Conservation (phyloP, 176 grass and related monocot species). For the Musa itinerans region DNA sequence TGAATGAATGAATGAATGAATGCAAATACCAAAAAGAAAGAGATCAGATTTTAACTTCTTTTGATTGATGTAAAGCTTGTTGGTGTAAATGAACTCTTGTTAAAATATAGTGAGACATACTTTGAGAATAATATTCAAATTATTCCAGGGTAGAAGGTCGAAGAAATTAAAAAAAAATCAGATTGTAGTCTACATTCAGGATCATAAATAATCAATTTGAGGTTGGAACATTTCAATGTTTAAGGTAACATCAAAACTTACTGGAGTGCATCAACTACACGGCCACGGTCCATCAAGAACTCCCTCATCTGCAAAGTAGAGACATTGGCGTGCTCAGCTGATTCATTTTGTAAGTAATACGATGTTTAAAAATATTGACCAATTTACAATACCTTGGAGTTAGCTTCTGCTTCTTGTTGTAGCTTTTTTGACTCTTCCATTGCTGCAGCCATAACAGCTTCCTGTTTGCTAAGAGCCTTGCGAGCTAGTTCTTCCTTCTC, state of each 20-base stretch:
- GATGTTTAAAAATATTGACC: neutral
- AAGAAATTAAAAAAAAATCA: no score
- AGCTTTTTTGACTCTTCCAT: slow-evolving; percentile 36
- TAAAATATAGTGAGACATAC: no score
- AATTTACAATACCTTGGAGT: slow-evolving; percentile 41
- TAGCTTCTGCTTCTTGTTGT: slow-evolving; percentile 39
- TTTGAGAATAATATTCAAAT: no score
- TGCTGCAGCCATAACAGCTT: slow-evolving; percentile 29
- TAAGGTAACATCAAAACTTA: slow-evolving; percentile 32
- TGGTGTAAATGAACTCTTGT: no score
- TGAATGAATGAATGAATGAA: no score
- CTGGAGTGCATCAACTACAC: slow-evolving; percentile 41
- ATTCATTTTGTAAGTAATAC: slow-evolving; percentile 24
- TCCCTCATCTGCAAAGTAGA: slow-evolving; percentile 34
- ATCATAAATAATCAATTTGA: neutral
- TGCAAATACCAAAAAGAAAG: no score
- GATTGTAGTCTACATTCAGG: no score
- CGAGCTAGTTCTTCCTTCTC: slow-evolving; percentile 27
- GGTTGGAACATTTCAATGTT: slow-evolving; percentile 4
- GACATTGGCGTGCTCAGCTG: slow-evolving; percentile 18
- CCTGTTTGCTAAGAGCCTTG: slow-evolving; percentile 27
- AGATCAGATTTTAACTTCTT: no score
- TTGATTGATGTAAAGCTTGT: no score
- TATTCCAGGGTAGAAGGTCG: no score
- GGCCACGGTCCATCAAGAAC: slow-evolving; percentile 38